phyloP scores from a whole-genome alignment of 169 alveolate species.

The Eimeria praecox region DNA sequence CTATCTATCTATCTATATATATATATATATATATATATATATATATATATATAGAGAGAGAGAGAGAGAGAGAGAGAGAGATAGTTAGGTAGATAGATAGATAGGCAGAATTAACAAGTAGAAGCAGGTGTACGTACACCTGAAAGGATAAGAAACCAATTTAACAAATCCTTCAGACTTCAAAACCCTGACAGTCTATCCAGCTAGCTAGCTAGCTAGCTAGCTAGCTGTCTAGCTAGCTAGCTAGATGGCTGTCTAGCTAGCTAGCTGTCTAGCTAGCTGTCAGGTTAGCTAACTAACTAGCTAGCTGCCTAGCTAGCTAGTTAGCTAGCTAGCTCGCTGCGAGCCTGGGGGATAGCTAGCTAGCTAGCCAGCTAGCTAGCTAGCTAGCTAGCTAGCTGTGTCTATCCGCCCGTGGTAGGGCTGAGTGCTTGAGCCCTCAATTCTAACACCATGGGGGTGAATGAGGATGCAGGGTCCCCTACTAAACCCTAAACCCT shows the following conservation, averaged over 20 bases:
- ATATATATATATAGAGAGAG: too few species aligned
- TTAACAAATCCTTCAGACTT: too few species aligned
- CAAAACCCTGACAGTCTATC: not conserved
- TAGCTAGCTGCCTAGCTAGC: not conserved
- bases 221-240: too few species aligned
- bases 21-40: too few species aligned
- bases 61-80: not conserved
- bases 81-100: too few species aligned
- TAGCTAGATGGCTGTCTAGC: too few species aligned
- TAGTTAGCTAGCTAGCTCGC: not conserved
- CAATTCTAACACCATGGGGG: not conserved
- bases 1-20: too few species aligned
- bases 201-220: too few species aligned
- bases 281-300: too few species aligned
- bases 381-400: slow-evolving; percentile 12
- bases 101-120: not conserved
- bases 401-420: not conserved
- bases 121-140: not conserved
- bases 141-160: too few species aligned
- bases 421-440: not conserved
- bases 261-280: too few species aligned
- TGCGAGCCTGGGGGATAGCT: not conserved
- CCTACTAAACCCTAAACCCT: slow-evolving; percentile 58
- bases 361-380: slow-evolving; percentile 46
- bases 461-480: not conserved